These are phyloP conservation scores for Spizellomyces punctatus DNA, from an alignment of 192 early-diverging fungal genomes.

Conservation along the genomic window DNA sequence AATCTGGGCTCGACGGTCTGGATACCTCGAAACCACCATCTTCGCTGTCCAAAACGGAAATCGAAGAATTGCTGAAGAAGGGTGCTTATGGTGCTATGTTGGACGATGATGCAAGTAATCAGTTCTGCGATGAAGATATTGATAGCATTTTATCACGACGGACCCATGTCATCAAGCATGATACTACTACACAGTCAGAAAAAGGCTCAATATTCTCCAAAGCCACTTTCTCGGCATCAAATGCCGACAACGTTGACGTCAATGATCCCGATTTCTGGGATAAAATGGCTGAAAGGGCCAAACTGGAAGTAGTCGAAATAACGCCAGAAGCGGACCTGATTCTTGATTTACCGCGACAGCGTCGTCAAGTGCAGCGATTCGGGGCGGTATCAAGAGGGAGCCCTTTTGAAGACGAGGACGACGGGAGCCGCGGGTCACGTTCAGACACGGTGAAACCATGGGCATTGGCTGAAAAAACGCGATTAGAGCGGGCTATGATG, in stretches of 20 bases:
- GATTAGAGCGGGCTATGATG: constrained; percentile 59
- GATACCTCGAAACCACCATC: constrained; percentile 45
- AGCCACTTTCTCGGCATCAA: constrained; percentile 68
- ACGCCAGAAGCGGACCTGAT: constrained; percentile 63
- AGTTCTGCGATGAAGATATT: constrained; percentile 88
- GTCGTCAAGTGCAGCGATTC: constrained; percentile 66
- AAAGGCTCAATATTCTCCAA: constrained; percentile 86
- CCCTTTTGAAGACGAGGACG: constrained; percentile 13
- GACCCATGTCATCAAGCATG: constrained; percentile 77
- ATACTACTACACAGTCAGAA: constrained; percentile 49
- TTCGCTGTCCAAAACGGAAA: constrained; percentile 71
- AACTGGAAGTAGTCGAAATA: constrained; percentile 65
- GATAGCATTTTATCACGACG: constrained; percentile 80
- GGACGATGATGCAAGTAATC: constrained; percentile 74
- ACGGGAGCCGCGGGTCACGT: neutral
- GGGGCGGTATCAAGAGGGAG: constrained; percentile 49
- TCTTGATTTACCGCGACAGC: constrained; percentile 66
- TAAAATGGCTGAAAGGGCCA: constrained; percentile 77
- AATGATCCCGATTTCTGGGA: constrained; percentile 91
- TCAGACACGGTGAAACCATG: constrained; percentile 43
- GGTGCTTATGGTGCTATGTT: constrained; percentile 86
- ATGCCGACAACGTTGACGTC: constrained; percentile 66
- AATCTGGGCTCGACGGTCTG: constrained; percentile 22
- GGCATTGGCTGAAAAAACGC: constrained; percentile 54
- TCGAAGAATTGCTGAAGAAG: constrained; percentile 85